These are phyloP conservation scores for Boechera retrofracta DNA, from an alignment of 345 rosid genomes.

Conservation along the genomic window DNA sequence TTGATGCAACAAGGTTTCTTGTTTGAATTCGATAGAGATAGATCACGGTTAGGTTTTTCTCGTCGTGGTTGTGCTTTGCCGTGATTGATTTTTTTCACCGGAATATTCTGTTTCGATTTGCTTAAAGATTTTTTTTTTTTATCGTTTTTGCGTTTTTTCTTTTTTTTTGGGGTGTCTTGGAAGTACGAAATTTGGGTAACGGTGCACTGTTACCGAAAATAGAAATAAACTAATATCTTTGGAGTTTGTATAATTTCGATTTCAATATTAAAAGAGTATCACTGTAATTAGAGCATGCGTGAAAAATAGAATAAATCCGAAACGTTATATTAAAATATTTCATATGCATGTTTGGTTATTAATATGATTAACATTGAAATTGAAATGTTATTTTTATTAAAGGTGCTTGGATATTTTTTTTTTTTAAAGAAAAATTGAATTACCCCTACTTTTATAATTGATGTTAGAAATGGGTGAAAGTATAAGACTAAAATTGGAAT, in stretches of 20 bases:
- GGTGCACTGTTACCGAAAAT: constrained; percentile 40
- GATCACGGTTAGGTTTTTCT: constrained; percentile 78
- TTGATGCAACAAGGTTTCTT: constrained; percentile 93
- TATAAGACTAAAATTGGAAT: too few species aligned
- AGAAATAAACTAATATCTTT: constrained; percentile 31
- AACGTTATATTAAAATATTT: too few species aligned
- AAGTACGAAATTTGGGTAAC: constrained; percentile 31
- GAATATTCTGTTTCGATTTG: constrained; percentile 11
- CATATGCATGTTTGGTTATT: too few species aligned
- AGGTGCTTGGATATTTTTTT: too few species aligned
- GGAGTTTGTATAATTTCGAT: constrained; percentile 33
- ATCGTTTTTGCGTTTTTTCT: not conserved
- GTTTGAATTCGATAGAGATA: constrained; percentile 75
- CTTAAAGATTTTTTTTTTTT: constrained; percentile 31
- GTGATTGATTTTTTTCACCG: constrained; percentile 17
- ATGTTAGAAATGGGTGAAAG: too few species aligned
- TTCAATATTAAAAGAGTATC: not conserved
- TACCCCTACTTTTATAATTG: too few species aligned
- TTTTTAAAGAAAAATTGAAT: too few species aligned
- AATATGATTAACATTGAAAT: too few species aligned
- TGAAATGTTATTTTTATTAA: too few species aligned
- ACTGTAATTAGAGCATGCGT: not conserved
- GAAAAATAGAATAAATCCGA: too few species aligned
- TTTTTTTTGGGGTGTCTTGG: not conserved
- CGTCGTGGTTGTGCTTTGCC: constrained; percentile 70